Base-by-base conservation (phyloP, 495 filamentous ascomycete genomes). In the Parachaetomium inaequale region DNA sequence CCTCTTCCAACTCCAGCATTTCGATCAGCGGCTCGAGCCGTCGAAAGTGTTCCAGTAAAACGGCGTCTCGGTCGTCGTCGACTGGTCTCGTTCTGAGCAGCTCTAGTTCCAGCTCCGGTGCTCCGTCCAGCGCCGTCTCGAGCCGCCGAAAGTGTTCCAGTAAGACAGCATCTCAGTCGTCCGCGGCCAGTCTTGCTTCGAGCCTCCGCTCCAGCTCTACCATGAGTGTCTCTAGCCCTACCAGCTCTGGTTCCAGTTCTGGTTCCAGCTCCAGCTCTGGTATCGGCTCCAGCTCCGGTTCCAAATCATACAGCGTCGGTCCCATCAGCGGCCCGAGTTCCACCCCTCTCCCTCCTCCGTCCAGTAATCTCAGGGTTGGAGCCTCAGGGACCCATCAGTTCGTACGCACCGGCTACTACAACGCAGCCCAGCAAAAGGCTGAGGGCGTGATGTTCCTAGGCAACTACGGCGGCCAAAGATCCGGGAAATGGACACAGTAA, bases 401-500 rank as follows among this genome's bases (percentile, higher is more conserved):
- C 51, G 54, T 70, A 25, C 74, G 82, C 46, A 70, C 72, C 29
- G 85, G 76, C 17, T 89, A 84, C 73, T 91, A 87, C 69, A 69
- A 82, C 65, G 75, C 87, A 3, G 70, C 66, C 1, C 58, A 70
- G 3, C 77, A 79, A 29, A 72, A 67, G 26, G 70, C 79, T 2
- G 72, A 85, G 2, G 87, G 86, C 7, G 64, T 92, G 3, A 80
- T 78, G 25, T 91, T 91, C 75, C 74, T 91, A 25, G 87, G 83
- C 60, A 85, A 88, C 71, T 70, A 77, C 45, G 88, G 87, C 62
- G 83, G 83, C 47, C 68, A 77, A 4, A 74, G 80, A 1, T 89
- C 87, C 28, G 85, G 87, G 19, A 75, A 75, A 34, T 88, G 76
- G 55, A 81, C 85, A 52, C 71, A 74, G 83, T 85, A 70, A 75